These are phyloP conservation scores for Chrysosporium queenslandicum DNA, from an alignment of 2,329 filamentous ascomycete genomes.

Conservation along the genomic window DNA sequence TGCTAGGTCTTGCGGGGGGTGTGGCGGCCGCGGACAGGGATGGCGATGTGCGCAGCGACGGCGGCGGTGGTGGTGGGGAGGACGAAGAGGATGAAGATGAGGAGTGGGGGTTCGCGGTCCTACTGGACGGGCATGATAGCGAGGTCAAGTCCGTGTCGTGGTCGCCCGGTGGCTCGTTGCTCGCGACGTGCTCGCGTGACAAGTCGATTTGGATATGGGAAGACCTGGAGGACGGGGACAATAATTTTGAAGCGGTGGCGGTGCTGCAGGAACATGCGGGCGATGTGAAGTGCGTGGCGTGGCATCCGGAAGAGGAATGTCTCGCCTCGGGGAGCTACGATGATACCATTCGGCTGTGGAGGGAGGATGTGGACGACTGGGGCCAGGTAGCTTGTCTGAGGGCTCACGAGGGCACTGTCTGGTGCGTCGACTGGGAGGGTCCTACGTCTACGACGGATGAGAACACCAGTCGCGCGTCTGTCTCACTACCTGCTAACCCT, in stretches of 20 bases:
- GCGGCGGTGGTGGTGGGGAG: constrained; percentile 33
- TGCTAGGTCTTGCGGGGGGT: constrained; percentile 20
- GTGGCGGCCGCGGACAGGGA: constrained; percentile 23
- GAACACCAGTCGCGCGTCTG: not conserved
- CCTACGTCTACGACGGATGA: constrained; percentile 1
- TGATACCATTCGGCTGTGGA: constrained; percentile 78
- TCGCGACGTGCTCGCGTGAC: constrained; percentile 85
- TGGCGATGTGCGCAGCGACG: constrained; percentile 18
- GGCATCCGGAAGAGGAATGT: constrained; percentile 73
- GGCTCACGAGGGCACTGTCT: constrained; percentile 78
- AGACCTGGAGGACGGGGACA: constrained; percentile 72
- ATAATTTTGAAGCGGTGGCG: constrained; percentile 94
- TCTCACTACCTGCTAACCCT: not conserved
- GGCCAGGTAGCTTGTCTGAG: constrained; percentile 72
- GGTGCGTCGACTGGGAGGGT: constrained; percentile 63
- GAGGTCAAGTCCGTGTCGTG: constrained; percentile 78
- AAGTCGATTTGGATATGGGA: constrained; percentile 99
- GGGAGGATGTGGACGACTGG: constrained; percentile 91
- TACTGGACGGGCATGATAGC: constrained; percentile 88
- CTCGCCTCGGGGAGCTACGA: constrained; percentile 91
- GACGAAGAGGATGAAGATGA: constrained; percentile 54
- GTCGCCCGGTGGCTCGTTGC: constrained; percentile 56
- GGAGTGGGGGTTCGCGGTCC: constrained; percentile 85
- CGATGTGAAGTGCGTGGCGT: constrained; percentile 88
- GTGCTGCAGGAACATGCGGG: constrained; percentile 90